These are phyloP conservation scores for Lactarius tabidus DNA, from an alignment of 768 basidiomycete species.

Conservation along the genomic window DNA sequence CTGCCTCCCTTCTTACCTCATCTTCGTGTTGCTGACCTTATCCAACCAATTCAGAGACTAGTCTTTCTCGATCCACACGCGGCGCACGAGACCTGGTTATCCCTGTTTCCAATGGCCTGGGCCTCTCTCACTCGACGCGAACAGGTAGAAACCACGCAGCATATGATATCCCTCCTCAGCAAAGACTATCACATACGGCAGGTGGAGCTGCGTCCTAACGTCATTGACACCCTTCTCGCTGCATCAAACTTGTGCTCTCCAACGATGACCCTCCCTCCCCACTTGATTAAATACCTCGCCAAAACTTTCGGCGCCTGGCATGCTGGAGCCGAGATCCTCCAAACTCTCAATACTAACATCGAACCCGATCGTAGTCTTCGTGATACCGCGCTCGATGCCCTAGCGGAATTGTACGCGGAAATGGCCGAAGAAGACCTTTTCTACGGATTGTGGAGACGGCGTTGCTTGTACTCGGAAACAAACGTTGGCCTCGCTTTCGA, in stretches of 20 bases:
- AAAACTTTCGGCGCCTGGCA: constrained; percentile 98
- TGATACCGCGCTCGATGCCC: constrained; percentile 83
- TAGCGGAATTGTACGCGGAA: constrained; percentile 95
- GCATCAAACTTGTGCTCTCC: constrained; percentile 85
- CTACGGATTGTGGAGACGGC: constrained; percentile 92
- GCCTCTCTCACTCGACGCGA: constrained; percentile 78
- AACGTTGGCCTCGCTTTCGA: constrained; percentile 86
- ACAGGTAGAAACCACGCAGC: constrained; percentile 82
- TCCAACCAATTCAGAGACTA: constrained; percentile 79
- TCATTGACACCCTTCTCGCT: constrained; percentile 84
- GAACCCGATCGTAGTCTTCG: constrained; percentile 77
- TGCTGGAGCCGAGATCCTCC: constrained; percentile 79
- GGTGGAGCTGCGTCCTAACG: constrained; percentile 83
- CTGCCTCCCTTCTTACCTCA: constrained; percentile 39
- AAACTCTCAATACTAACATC: constrained; percentile 67
- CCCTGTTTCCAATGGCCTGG: constrained; percentile 85
- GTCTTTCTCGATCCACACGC: constrained; percentile 72
- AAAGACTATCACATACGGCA: constrained; percentile 93
- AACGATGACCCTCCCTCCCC: constrained; percentile 85
- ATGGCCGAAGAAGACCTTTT: constrained; percentile 95
- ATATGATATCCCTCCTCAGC: constrained; percentile 85
- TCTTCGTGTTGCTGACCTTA: constrained; percentile 47
- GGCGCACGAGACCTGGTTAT: constrained; percentile 83
- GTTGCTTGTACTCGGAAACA: constrained; percentile 85
- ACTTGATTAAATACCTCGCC: constrained; percentile 92